Base-by-base conservation (phyloP, 106 monocot genomes). In the Acorus calamus region DNA sequence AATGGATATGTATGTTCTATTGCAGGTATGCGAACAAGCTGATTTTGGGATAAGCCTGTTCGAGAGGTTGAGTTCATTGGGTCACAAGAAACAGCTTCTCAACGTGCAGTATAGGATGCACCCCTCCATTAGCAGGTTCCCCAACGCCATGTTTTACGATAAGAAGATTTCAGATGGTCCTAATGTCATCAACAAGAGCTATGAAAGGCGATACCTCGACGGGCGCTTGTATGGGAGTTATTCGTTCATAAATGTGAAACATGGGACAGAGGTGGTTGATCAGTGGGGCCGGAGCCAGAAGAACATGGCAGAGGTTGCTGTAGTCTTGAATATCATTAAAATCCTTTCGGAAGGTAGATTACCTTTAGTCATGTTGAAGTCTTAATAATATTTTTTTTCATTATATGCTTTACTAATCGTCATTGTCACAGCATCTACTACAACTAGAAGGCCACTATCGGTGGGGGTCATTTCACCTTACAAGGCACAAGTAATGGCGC, bases 81-180 rank as follows among this genome's bases (percentile, higher is more conserved):
- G 86, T n/a, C 76, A 81, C 8, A 28, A 59, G 55, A 83, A 91
- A 57, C 74, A 83, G 64, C 78, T 84, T 41, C 67, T 91, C 1
- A 86, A 78, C 11, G 47, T 81, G 8, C 91, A 86, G 62, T 91
- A 84, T 49, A 75, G 86, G 63, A 91, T 91, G 91, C 86, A 91
- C 63, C 91, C 91, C 5, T 79, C 59, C 2, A 91, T 91, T 57
- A 91, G 86, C 52, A 47, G 64, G 1, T 91, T 91, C 50, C 86
- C 91, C 0, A 91, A 91, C 66, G 2, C 52, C 13, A 78, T 42
- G 11, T 86, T 91, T 47, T 91, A 91, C 47, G 9, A 52, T 10
- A 68, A 68, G 2, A 57, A 70, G 60, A 74, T 87, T 69, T 14
- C 60, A 5, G 75, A 88, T 80, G 83, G 13, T 11, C 72, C 75